Evolutionary conservation across 768 basidiomycete species (phyloP).

Genomic region (Cystofilobasidium bisporidii): DNA sequence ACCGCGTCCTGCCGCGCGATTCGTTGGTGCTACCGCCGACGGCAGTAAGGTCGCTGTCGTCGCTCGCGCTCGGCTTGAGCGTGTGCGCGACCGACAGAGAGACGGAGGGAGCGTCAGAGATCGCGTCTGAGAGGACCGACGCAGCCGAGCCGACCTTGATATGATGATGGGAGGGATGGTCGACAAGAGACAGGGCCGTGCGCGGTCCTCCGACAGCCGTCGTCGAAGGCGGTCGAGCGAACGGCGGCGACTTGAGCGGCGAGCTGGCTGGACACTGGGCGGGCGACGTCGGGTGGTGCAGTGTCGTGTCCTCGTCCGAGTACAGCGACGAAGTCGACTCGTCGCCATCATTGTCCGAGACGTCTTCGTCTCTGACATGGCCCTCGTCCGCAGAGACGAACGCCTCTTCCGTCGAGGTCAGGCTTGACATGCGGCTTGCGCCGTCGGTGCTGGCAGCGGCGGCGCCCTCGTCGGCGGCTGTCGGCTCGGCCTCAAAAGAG

Average conservation of each 20-base stretch:
- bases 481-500: too few relatives aligned
- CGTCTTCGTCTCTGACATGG: not conserved
- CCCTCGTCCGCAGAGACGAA: constrained; percentile 13
- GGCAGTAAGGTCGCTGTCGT: not conserved
- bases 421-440: not conserved
- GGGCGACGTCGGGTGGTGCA: not conserved
- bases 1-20: too few relatives aligned
- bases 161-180: not conserved
- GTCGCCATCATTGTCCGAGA: not conserved
- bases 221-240: constrained; percentile 6
- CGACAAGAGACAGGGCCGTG: too few relatives aligned
- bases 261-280: not conserved
- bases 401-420: not conserved
- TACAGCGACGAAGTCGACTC: not conserved
- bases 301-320: not conserved
- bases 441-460: not conserved
- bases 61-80: not conserved
- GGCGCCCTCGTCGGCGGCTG: too few relatives aligned
- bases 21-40: too few relatives aligned
- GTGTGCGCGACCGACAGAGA: too few relatives aligned
- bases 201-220: constrained; percentile 1
- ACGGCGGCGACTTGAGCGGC: not conserved
- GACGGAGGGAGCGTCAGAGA: too few relatives aligned
- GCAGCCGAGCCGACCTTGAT: not conserved
- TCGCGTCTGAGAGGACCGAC: not conserved